phyloP scores from a whole-genome alignment of 169 alveolate genomes.

The Theileria luwenshuni region DNA sequence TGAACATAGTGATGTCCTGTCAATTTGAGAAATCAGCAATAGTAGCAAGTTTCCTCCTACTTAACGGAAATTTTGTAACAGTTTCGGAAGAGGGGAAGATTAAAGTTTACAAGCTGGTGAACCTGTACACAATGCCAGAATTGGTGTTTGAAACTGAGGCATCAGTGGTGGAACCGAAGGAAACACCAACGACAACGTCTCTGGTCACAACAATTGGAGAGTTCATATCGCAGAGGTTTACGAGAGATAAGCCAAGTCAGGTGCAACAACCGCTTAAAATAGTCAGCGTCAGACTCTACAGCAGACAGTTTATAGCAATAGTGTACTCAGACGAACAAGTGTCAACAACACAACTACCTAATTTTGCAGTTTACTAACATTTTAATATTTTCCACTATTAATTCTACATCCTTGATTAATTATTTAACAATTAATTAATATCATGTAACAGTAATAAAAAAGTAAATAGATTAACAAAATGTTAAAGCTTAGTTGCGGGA shows the following conservation, averaged over 20 bases:
- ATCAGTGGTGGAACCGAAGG: constrained; percentile 11
- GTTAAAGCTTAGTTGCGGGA: constrained; percentile 52
- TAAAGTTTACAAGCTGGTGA: constrained; percentile 30
- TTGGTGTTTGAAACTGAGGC: constrained; percentile 51
- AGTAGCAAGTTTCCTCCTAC: constrained; percentile 33
- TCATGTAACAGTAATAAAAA: not conserved
- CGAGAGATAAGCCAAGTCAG: constrained; percentile 23
- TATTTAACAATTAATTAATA: not conserved
- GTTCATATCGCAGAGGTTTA: constrained; percentile 42
- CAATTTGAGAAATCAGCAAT: constrained; percentile 39
- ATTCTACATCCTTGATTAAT: not conserved
- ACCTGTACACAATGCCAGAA: constrained; percentile 36
- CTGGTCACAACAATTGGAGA: constrained; percentile 54
- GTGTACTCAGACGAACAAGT: constrained; percentile 44
- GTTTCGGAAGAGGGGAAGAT: constrained; percentile 54
- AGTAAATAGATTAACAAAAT: too few relatives aligned
- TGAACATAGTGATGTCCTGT: constrained; percentile 30
- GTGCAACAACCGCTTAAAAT: constrained; percentile 8
- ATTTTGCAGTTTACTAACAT: constrained; percentile 18
- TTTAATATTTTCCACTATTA: too few relatives aligned
- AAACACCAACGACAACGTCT: not conserved
- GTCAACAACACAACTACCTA: constrained; percentile 50
- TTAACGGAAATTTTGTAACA: constrained; percentile 36
- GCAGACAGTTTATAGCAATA: constrained; percentile 38
- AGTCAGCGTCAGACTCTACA: constrained; percentile 33